A percentile compares a stretch with the other conserved stretches of the same genome.
Conservation (phyloP, 2,329 filamentous ascomycete species). For the Aureobasidium uvarum region DNA sequence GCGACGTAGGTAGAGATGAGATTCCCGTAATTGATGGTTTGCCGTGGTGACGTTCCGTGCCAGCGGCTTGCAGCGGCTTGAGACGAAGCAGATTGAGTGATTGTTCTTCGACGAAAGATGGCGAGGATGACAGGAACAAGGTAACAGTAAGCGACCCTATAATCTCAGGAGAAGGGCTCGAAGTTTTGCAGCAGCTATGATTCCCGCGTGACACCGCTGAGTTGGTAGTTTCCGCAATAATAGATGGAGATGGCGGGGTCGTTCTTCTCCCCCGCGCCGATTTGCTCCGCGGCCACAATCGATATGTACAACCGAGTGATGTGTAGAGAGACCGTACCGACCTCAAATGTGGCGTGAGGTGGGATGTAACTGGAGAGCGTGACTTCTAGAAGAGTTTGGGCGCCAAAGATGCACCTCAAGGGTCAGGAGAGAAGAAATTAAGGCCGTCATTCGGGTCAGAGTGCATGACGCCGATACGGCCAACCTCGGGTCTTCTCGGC, state of each 20-base stretch:
- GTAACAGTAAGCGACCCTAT: neutral
- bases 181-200: constrained; percentile 6
- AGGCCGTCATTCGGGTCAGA: constrained; percentile 18
- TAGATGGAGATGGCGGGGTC: constrained; percentile 29
- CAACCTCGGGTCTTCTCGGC: constrained; percentile 20
- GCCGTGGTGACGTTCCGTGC: constrained; percentile 1
- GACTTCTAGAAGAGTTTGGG: constrained; percentile 9
- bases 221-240: constrained; percentile 25
- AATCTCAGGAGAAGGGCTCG: neutral
- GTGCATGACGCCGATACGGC: neutral
- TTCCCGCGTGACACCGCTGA: constrained; percentile 23
- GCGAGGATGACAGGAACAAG: neutral
- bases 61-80: constrained; percentile 21
- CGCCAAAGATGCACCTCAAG: neutral
- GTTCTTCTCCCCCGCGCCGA: constrained; percentile 27
- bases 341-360: constrained; percentile 8
- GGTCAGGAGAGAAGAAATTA: constrained; percentile 16
- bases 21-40: neutral
- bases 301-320: neutral
- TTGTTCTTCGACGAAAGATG: neutral
- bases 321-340: neutral
- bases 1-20: neutral
- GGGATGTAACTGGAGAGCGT: constrained; percentile 1
- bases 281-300: constrained; percentile 17
- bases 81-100: neutral